phyloP scores from a whole-genome alignment of 169 alveolate species.

The Plasmodium malariae region DNA sequence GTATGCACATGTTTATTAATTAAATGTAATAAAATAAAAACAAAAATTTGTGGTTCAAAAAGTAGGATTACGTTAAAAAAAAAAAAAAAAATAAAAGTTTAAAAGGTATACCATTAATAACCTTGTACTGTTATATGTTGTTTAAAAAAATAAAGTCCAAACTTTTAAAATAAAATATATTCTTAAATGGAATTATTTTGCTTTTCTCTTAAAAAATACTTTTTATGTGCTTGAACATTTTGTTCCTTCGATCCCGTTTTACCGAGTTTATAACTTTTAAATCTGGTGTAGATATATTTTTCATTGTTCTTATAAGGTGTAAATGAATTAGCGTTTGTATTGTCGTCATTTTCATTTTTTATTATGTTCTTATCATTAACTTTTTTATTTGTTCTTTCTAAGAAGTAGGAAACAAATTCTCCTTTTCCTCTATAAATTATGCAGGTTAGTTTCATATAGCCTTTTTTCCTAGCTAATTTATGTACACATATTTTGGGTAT shows the following conservation, averaged over 20 bases:
- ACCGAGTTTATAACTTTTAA: background rate
- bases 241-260: slow-evolving; percentile 3
- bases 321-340: background rate
- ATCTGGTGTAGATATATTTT: slow-evolving; percentile 5
- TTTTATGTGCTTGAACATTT: slow-evolving; percentile 1
- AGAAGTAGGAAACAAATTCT: slow-evolving; percentile 64
- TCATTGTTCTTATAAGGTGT: background rate
- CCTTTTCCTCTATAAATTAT: slow-evolving; percentile 72
- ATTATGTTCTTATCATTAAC: slow-evolving; percentile 11
- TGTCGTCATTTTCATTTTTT: slow-evolving; percentile 16
- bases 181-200: slow-evolving; percentile 3
- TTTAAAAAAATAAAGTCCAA: no score
- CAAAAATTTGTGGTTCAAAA: no score
- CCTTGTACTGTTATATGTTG: no score
- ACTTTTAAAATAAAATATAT: slow-evolving; percentile 19
- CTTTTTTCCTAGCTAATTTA: slow-evolving; percentile 70
- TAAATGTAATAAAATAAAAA: no score
- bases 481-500: slow-evolving; percentile 66
- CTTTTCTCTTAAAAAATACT: slow-evolving; percentile 53
- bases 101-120: no score
- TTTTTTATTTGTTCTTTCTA: slow-evolving; percentile 41
- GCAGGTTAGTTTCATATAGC: slow-evolving; percentile 52
- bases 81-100: no score
- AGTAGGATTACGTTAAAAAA: background rate
- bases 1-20: no score